phyloP scores from a whole-genome alignment of 768 basidiomycete species.

The Hygrocybe coccinea region DNA sequence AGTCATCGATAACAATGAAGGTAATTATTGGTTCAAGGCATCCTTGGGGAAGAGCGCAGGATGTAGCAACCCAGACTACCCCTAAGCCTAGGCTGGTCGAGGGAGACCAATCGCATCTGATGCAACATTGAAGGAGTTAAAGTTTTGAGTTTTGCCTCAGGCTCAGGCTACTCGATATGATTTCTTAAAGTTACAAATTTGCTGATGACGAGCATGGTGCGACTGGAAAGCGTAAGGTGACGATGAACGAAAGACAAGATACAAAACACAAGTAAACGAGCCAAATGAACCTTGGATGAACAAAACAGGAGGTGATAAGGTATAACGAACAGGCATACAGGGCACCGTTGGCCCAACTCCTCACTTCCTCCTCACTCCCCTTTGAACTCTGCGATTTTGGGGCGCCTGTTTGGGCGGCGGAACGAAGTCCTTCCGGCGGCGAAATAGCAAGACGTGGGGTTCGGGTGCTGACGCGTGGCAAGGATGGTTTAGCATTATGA shows the following conservation, averaged over 20 bases:
- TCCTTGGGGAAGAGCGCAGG: too few species aligned
- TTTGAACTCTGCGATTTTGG: conserved; percentile 20
- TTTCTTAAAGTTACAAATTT: conserved; percentile 71
- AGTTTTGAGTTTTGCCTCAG: too few species aligned
- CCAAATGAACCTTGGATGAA: conserved; percentile 17
- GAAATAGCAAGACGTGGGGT: conserved; percentile 91
- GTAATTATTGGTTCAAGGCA: too few species aligned
- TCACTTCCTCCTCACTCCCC: conserved; percentile 42
- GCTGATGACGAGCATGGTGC: conserved; percentile 48
- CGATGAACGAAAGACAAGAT: neutral
- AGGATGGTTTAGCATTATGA: neutral
- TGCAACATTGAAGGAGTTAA: too few species aligned
- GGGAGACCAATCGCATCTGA: too few species aligned
- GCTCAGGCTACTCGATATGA: too few species aligned
- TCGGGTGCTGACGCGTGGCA: conserved; percentile 61
- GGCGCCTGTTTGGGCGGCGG: conserved; percentile 44
- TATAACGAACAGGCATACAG: neutral
- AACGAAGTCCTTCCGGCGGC: conserved; percentile 68
- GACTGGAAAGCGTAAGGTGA: neutral
- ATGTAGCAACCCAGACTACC: too few species aligned
- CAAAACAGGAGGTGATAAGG: neutral
- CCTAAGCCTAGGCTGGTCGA: too few species aligned
- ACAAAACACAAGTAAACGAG: neutral
- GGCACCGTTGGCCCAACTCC: neutral
- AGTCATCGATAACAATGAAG: too few species aligned